Evolutionary conservation across 2,329 filamentous ascomycete genomes (phyloP).

Genomic region (Chaetomiaceae sp.): DNA sequence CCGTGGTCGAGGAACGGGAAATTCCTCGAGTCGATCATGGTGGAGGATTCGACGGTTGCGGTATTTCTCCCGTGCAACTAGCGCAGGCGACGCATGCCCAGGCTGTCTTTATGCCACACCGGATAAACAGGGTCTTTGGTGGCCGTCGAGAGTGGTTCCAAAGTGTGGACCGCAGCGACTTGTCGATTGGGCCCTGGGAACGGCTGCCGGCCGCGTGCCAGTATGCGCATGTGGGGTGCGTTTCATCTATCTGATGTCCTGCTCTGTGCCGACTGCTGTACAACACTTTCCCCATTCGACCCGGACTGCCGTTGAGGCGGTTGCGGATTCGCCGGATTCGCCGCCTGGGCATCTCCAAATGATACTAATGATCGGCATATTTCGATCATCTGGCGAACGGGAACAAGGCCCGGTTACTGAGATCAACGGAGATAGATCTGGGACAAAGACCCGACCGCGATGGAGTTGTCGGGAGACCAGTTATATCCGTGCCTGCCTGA

Average conservation of each 20-base stretch:
- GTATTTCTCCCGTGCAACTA: neutral
- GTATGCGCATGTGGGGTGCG: constrained; percentile 8
- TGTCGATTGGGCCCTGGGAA: neutral
- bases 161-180: no score
- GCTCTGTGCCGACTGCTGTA: no score
- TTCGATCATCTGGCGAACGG: constrained; percentile 7
- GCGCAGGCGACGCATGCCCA: no score
- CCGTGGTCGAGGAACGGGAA: constrained; percentile 4
- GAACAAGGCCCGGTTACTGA: constrained; percentile 3
- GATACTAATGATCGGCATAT: constrained; percentile 11
- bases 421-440: neutral
- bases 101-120: constrained; percentile 1
- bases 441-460: no score
- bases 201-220: constrained; percentile 8
- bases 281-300: constrained; percentile 1
- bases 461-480: no score
- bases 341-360: neutral
- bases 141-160: neutral
- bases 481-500: no score
- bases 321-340: no score
- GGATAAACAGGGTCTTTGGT: constrained; percentile 5
- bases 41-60: neutral
- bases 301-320: neutral
- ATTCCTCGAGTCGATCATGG: constrained; percentile 2
- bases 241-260: constrained; percentile 19